Percentiles rank a stretch among this genome's conserved stretches.
Evolutionary conservation across 164 flowering plant species (phyloP).

Genomic region (Chloranthus sessilifolius): DNA sequence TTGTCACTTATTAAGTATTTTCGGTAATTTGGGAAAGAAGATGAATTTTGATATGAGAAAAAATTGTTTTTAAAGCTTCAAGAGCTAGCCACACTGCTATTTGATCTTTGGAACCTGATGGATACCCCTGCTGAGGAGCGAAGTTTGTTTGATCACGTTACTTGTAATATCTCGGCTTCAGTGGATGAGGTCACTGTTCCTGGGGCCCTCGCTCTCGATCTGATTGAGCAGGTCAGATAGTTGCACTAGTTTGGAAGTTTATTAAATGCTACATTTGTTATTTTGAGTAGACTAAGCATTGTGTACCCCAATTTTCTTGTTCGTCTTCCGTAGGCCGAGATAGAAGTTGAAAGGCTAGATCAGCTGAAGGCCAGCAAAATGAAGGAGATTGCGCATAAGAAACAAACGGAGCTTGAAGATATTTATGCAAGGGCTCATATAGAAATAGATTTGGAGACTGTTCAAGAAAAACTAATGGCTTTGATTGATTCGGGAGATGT

Average conservation of each 20-base stretch:
- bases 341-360: slow-evolving; percentile 96
- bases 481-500: slow-evolving; percentile 83
- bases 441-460: slow-evolving; percentile 81
- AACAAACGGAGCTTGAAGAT: slow-evolving; percentile 83
- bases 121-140: slow-evolving; percentile 84
- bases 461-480: slow-evolving; percentile 72
- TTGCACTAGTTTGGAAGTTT: background rate
- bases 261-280: background rate
- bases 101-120: slow-evolving; percentile 97
- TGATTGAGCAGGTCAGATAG: slow-evolving; percentile 81
- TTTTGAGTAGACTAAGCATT: background rate
- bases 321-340: slow-evolving; percentile 54
- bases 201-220: slow-evolving; percentile 88
- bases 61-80: slow-evolving; percentile 58
- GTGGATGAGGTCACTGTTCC: slow-evolving; percentile 85
- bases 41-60: no score
- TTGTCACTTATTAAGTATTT: no score
- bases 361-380: slow-evolving; percentile 87
- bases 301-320: slow-evolving; percentile 8
- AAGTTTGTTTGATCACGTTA: slow-evolving; percentile 78
- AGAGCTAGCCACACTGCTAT: slow-evolving; percentile 77
- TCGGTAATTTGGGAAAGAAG: no score
- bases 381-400: slow-evolving; percentile 96
- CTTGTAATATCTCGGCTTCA: slow-evolving; percentile 83
- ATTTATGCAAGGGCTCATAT: slow-evolving; percentile 81